phyloP scores from a whole-genome alignment of 1,284 basidiomycete genomes.

The Cutaneotrichosporon sp. region DNA sequence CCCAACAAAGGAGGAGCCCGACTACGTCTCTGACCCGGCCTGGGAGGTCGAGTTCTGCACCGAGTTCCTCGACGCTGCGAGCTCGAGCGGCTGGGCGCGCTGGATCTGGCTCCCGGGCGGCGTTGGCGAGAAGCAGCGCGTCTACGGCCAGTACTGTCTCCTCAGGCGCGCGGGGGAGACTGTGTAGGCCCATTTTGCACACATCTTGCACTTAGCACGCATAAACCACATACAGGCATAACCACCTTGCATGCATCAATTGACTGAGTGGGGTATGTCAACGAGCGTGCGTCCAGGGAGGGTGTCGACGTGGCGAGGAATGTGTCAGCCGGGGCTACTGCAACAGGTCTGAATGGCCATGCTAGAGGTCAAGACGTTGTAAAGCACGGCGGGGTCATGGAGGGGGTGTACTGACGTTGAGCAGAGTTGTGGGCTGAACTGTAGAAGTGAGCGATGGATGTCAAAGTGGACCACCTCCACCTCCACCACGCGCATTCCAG shows the following conservation, averaged over 20 bases:
- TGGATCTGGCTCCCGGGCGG: conserved; percentile 74
- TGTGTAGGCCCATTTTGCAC: not conserved
- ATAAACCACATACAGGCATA: not conserved
- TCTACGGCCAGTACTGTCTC: conserved; percentile 59
- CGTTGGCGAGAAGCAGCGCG: conserved; percentile 49
- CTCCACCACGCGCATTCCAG: too few species aligned
- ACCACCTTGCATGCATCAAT: not conserved
- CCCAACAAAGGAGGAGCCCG: conserved; percentile 67
- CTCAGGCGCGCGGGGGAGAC: conserved; percentile 41
- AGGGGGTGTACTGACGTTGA: too few species aligned
- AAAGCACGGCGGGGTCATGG: too few species aligned
- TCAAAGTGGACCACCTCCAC: too few species aligned
- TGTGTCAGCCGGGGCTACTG: too few species aligned
- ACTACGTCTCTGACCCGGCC: conserved; percentile 58
- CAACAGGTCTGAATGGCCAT: too few species aligned
- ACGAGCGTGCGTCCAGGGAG: too few species aligned
- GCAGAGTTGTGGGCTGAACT: too few species aligned
- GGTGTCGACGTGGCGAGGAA: too few species aligned
- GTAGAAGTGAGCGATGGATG: too few species aligned
- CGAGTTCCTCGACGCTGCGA: conserved; percentile 76
- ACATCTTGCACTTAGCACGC: not conserved
- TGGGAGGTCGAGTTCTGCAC: conserved; percentile 78
- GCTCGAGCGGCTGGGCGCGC: conserved; percentile 70
- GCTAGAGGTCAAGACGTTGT: too few species aligned
- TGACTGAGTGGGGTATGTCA: not conserved